Base-by-base conservation (phyloP, 1,284 basidiomycete genomes). In the Malassezia brasiliensis region DNA sequence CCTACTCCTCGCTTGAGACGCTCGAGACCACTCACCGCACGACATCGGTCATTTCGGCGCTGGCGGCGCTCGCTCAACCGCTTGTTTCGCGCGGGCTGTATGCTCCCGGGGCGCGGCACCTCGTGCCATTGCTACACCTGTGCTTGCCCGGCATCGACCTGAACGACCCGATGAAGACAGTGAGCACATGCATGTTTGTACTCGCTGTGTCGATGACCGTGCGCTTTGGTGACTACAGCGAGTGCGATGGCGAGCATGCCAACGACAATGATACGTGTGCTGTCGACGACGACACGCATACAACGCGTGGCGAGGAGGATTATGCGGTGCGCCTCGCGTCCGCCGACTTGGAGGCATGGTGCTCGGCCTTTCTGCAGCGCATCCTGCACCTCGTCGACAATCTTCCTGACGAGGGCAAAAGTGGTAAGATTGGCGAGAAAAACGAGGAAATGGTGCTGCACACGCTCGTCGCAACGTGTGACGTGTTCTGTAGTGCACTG, bases 91-190 rank as follows among this genome's bases (percentile, higher is more conserved):
- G 89, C 61, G 80, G 79, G 25, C 74, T 87, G 37, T 96, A 79
- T 67, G 78, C 85, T 7, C 84, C 86, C 3, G 93, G 90, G 0
- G 87, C 90, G 75, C 90, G 88, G 72, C 86, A 90, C 71, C 78
- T 96, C 32, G 78, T 90, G 2, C 88, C 90, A 19, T 80, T 98
- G 19, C 81, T 98, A 53, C 89, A 94, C 65, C 78, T 96, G 34
- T 88, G 86, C 61, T 79, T 96, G 38, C 91, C 93, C 14, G 90
- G 90, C 5, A 88, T 94, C 60, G 90, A 93, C 76, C 75, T 93
- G 82, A 96, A 96, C 75, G 91, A 96, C 63, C 88, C 90, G 0
- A 80, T 82, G 62, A 96, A 96, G 80, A 96, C 91, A 2, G 79
- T 90, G 61, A 62, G 59, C 60, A 82, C 86, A 0, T 83, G 85